These are phyloP conservation scores for Perkinsus marinus DNA, from an alignment of 169 alveolate genomes.

Conservation along the genomic window DNA sequence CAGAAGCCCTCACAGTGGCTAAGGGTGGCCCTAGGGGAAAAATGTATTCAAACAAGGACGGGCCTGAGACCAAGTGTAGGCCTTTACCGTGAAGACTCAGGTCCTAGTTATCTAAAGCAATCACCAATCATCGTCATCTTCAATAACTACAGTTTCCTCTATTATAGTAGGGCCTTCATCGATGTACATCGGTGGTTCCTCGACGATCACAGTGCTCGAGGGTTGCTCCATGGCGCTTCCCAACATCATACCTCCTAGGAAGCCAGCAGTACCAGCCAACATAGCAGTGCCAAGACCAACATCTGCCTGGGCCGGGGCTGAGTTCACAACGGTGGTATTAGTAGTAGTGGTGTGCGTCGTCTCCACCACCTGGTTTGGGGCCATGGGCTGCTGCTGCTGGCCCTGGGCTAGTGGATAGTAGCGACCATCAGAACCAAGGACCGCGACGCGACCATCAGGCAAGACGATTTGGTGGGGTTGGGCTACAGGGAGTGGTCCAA, in stretches of 20 bases:
- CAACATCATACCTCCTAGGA: background rate
- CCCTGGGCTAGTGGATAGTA: background rate
- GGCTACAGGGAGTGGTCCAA: background rate
- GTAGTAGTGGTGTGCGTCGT: too few relatives aligned
- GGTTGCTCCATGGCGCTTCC: background rate
- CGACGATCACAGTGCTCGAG: background rate
- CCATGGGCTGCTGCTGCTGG: background rate
- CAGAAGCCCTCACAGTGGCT: too few relatives aligned
- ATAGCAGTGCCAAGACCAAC: background rate
- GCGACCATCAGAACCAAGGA: background rate
- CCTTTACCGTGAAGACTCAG: background rate
- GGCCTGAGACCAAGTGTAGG: too few relatives aligned
- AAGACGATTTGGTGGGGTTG: background rate
- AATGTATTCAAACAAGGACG: too few relatives aligned
- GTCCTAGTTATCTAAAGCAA: background rate
- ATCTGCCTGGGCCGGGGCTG: background rate
- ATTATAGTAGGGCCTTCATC: background rate
- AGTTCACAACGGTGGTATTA: background rate
- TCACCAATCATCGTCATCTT: background rate
- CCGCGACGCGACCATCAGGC: background rate
- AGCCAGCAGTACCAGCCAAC: background rate
- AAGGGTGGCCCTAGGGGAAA: too few relatives aligned
- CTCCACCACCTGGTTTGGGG: background rate
- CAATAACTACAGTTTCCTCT: background rate
- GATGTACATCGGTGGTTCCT: background rate